Base-by-base conservation (phyloP, 768 basidiomycete species). In the Suillus tomentosus region DNA sequence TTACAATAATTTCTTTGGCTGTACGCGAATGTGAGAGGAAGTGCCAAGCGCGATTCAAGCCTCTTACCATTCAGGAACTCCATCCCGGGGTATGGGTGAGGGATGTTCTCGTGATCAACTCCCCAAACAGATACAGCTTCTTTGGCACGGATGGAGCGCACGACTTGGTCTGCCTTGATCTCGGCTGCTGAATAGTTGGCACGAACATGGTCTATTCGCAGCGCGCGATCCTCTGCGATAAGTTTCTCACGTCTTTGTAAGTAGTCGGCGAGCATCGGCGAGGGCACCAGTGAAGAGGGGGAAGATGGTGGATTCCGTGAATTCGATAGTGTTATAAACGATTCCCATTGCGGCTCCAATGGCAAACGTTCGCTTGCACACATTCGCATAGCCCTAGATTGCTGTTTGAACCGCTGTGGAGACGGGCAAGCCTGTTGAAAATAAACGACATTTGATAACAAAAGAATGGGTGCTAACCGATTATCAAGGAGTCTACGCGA, bases 71-170 rank as follows among this genome's bases (percentile, higher is more conserved):
- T 89, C 67, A 91, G 72, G 68, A 91, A 92, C 66, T 84, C 88
- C 88, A 90, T 90, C 39, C 90, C 90, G 47, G 89, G 89, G 66
- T 89, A 90, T 2, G 85, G 78, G 65, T 90, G 85, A 22, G 81
- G 83, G 43, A 85, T 76, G 11, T 79, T 80, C 19, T 81, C 77
- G 65, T 83, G 76, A n/a, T 86, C 81, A 58, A 74, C 74, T 43
- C 72, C 78, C 90, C 89, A 90, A n/a, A 91, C 74, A 2, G 81
- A 78, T 31, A 73, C 68, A 0, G 81, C 84, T 68, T 91, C 90
- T 17, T 67, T 64, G 0, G 76, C 71, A 47, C 90, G 84, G 61
- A 91, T 82, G 31, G 72, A 69, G 34, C 88, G 78, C 37, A 90
- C 72, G 58, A 85, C 77, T 48, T 73, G 71, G 67, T 91, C 89